phyloP scores from a whole-genome alignment of 495 filamentous ascomycete genomes.

The Aspergillus bridgeri region DNA sequence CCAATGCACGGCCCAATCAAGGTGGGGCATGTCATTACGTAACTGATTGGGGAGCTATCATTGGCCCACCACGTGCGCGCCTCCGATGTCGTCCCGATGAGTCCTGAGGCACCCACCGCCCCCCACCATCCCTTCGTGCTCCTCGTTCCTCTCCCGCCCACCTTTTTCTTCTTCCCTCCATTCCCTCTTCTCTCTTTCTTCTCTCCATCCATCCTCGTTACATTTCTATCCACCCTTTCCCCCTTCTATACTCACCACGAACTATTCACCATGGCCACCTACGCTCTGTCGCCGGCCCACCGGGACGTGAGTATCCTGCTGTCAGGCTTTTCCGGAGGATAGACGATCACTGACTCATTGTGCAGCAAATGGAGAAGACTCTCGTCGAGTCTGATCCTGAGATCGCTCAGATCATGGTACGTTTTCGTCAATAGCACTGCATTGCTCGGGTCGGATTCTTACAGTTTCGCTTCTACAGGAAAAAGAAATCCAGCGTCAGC shows the following conservation, averaged over 20 bases:
- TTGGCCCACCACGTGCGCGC: too few relatives aligned
- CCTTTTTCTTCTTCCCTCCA: not conserved
- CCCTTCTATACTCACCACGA: slow-evolving; percentile 13
- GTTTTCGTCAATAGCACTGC: slow-evolving; percentile 55
- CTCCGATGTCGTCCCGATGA: too few relatives aligned
- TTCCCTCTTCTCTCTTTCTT: slow-evolving; percentile 3
- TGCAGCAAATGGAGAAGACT: slow-evolving; percentile 84
- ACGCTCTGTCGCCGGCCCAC: slow-evolving; percentile 86
- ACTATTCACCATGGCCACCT: slow-evolving; percentile 55
- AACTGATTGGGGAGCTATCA: too few relatives aligned
- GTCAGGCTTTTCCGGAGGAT: not conserved
- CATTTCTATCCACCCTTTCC: slow-evolving; percentile 14
- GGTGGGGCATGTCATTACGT: too few relatives aligned
- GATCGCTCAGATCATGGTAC: slow-evolving; percentile 90
- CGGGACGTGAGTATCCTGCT: slow-evolving; percentile 64
- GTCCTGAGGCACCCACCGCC: slow-evolving; percentile 16
- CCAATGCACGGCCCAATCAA: too few relatives aligned
- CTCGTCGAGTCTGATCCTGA: slow-evolving; percentile 85
- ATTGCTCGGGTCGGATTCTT: not conserved
- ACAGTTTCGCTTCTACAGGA: slow-evolving; percentile 49
- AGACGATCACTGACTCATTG: slow-evolving; percentile 48
- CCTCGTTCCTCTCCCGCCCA: slow-evolving; percentile 8
- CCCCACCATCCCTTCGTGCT: slow-evolving; percentile 1
- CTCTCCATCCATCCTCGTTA: slow-evolving; percentile 6
- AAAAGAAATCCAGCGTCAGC: slow-evolving; percentile 93